Conservation (phyloP, 2,329 filamentous ascomycete genomes). For the Cladosporium oxysporum region DNA sequence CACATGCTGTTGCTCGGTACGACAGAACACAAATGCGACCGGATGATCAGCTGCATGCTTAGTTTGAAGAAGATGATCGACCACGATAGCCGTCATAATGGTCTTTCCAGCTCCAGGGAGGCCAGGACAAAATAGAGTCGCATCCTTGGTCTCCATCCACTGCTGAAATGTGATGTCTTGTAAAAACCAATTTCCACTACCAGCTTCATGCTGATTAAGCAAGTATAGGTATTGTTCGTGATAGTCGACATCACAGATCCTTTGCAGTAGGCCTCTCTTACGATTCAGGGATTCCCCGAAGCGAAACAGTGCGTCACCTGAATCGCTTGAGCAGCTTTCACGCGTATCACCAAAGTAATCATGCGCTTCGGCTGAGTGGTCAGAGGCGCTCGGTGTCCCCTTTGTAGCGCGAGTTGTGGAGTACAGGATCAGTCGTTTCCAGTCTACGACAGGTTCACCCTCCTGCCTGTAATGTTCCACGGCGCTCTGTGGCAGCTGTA, state of each 20-base stretch:
- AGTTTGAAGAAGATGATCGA: conserved; percentile 4
- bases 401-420: too few relatives aligned
- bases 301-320: too few relatives aligned
- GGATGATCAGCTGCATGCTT: background rate
- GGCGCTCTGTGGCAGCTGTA: too few relatives aligned
- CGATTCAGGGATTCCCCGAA: background rate
- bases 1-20: background rate
- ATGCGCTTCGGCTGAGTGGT: too few relatives aligned
- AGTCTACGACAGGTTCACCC: too few relatives aligned
- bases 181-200: conserved; percentile 8
- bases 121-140: conserved; percentile 10
- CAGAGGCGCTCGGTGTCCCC: too few relatives aligned
- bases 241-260: conserved; percentile 2
- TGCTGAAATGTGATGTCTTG: background rate
- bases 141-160: background rate
- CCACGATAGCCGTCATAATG: conserved; percentile 1
- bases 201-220: background rate
- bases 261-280: background rate
- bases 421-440: too few relatives aligned
- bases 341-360: too few relatives aligned
- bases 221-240: background rate
- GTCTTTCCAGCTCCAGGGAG: conserved; percentile 7
- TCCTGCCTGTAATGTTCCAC: too few relatives aligned
- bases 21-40: conserved; percentile 6
- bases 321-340: too few relatives aligned